Percentiles rank a stretch among this genome's conserved stretches.
Evolutionary conservation across 2,329 filamentous ascomycete species (phyloP).

Genomic region (Penicillium sp.): DNA sequence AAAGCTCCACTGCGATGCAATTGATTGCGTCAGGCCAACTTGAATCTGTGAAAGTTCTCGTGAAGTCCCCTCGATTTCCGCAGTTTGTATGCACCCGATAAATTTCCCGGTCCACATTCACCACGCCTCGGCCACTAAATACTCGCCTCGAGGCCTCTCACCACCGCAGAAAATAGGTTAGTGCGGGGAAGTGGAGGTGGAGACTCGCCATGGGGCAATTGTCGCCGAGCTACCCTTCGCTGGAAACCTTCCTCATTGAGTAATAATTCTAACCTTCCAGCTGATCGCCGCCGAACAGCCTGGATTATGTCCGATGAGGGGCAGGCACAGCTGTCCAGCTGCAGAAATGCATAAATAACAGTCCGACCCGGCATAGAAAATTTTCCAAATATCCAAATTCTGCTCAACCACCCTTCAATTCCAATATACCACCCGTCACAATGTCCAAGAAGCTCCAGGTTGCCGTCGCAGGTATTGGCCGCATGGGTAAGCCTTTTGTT

Average conservation of each 20-base stretch:
- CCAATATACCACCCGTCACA: background rate
- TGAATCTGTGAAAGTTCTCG: background rate
- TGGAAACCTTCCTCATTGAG: conserved; percentile 7
- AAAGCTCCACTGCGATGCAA: background rate
- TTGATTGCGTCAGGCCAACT: background rate
- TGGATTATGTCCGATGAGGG: conserved; percentile 3
- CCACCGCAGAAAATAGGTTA: background rate
- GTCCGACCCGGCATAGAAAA: background rate
- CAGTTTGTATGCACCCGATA: background rate
- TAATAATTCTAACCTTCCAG: background rate
- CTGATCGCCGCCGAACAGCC: background rate
- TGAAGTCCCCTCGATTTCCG: background rate
- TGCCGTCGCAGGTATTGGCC: conserved; percentile 23
- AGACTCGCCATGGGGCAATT: conserved; percentile 4
- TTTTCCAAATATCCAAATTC: background rate
- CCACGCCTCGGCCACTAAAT: background rate
- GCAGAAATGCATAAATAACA: background rate
- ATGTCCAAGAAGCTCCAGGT: conserved; percentile 25
- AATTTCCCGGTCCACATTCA: background rate
- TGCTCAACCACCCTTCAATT: background rate
- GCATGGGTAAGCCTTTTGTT: conserved; percentile 21
- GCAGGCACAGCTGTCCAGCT: background rate
- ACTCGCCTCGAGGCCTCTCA: background rate
- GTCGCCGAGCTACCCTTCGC: conserved; percentile 12
- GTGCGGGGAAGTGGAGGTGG: conserved; percentile 10